phyloP scores from a whole-genome alignment of 2,329 filamentous ascomycete genomes.

The Botrytis elliptica region DNA sequence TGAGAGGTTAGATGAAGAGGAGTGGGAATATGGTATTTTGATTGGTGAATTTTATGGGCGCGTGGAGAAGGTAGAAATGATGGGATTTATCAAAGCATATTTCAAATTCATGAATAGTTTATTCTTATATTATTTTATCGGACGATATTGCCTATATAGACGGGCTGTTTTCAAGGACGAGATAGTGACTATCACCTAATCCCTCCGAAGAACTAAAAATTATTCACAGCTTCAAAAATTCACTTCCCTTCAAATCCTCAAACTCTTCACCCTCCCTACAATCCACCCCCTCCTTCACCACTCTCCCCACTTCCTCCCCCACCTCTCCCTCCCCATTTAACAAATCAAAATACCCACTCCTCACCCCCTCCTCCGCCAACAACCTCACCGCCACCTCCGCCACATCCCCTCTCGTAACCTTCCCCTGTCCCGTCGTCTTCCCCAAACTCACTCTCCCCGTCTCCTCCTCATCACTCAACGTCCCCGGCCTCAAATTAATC shows the following conservation, averaged over 20 bases:
- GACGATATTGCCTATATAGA: not conserved
- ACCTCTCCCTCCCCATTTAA: constrained; percentile 53
- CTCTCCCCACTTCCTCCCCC: constrained; percentile 48
- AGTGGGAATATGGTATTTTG: not conserved
- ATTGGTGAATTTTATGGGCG: not conserved
- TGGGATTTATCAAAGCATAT: not conserved
- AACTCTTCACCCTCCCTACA: constrained; percentile 51
- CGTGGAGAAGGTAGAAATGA: not conserved
- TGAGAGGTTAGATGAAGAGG: not conserved
- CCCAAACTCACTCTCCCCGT: constrained; percentile 45
- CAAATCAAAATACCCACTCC: constrained; percentile 54
- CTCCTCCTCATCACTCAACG: constrained; percentile 50
- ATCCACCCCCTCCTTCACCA: constrained; percentile 51
- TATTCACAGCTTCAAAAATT: constrained; percentile 6
- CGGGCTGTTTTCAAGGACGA: not conserved
- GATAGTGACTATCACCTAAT: not conserved
- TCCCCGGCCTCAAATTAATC: constrained; percentile 54
- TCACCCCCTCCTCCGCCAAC: constrained; percentile 47
- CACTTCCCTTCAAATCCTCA: constrained; percentile 31
- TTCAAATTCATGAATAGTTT: not conserved
- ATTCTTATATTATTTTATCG: not conserved
- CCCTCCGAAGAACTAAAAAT: not conserved
- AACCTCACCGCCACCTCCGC: constrained; percentile 57
- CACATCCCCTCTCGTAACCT: constrained; percentile 56
- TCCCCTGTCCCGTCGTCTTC: constrained; percentile 41